Base-by-base conservation (phyloP, 169 alveolate genomes). In the Sarcocystis neurona region DNA sequence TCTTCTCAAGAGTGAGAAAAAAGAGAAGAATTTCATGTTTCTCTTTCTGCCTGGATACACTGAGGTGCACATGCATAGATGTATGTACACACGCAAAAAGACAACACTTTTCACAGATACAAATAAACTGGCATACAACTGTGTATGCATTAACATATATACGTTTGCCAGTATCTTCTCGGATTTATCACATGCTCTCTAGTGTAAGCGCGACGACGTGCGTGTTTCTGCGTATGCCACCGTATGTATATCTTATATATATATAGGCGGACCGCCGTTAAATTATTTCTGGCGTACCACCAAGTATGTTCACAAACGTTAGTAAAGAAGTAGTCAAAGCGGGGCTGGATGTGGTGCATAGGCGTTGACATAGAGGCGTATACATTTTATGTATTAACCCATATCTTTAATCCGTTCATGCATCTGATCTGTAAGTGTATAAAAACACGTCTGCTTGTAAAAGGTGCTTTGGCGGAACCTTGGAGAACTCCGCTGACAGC, bases 1-100 rank as follows among this genome's bases (percentile, higher is more conserved):
- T 87, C 43, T 87, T 75, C 68, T 87, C 91, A 23, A 82, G 75
- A 87, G 91, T 72, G 6, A 72, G 82, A 4, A 48, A 5, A 15
- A 53, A n/a, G n/a, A n/a, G n/a, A n/a, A n/a, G n/a, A n/a, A n/a
- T n/a, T n/a, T n/a, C 79, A 80, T 20, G 88, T 27, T 0, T 0
- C 12, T 0, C 66, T 32, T 63, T 4, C 8, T 34, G 12, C 46
- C 0, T 32, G 6, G 53, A 18, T 39, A 70, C 34, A 44, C 79
- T 48, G 34, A 70, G 41, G 41, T 48, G 53, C 79, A 39, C 34
- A 32, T 39, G 50, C 79, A 44, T 68, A 68, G 4, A 53, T 27
- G 30, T 8, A 41, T 27, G 37, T n/a, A 12, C 84, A 18, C 56
- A 4, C 58, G 39, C 60, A 75, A n/a, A 37, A 37, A 1, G 5